Percentiles rank a stretch among this genome's conserved stretches.
phyloP scores from a whole-genome alignment of 495 filamentous ascomycete species.

The Jackrogersella minutella region DNA sequence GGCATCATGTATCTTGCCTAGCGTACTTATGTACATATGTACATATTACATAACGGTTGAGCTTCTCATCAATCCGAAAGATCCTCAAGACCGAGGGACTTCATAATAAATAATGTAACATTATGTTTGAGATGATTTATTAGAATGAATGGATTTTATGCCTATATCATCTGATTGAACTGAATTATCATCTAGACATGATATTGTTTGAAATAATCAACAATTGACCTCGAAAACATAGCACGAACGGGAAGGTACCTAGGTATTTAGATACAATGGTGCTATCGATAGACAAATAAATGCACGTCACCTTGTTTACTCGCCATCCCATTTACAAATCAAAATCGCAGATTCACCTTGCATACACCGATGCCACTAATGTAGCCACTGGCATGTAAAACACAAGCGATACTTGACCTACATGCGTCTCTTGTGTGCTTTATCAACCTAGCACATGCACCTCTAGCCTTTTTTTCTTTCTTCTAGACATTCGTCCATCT shows the following conservation, averaged over 20 bases:
- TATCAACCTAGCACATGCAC: constrained; percentile 27
- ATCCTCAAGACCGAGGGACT: no score
- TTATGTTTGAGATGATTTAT: no score
- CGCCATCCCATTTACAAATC: constrained; percentile 15
- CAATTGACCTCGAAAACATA: no score
- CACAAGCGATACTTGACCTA: constrained; percentile 1
- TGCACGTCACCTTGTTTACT: constrained; percentile 27
- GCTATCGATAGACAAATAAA: neutral
- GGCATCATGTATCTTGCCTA: neutral
- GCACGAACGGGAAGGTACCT: no score
- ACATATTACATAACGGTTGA: constrained; percentile 9
- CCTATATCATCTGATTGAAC: no score
- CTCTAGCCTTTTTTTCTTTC: constrained; percentile 11
- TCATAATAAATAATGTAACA: no score
- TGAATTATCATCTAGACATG: no score
- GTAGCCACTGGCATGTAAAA: constrained; percentile 33
- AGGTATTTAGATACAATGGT: neutral
- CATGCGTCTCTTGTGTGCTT: constrained; percentile 32
- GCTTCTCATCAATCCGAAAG: no score
- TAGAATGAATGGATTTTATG: no score
- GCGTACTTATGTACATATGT: neutral
- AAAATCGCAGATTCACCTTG: constrained; percentile 15
- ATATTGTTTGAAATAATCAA: no score
- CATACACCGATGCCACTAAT: constrained; percentile 31
- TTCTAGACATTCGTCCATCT: constrained; percentile 6